Evolutionary conservation across 495 filamentous ascomycete species (phyloP).

Genomic region (Neurospora tetrasperma): DNA sequence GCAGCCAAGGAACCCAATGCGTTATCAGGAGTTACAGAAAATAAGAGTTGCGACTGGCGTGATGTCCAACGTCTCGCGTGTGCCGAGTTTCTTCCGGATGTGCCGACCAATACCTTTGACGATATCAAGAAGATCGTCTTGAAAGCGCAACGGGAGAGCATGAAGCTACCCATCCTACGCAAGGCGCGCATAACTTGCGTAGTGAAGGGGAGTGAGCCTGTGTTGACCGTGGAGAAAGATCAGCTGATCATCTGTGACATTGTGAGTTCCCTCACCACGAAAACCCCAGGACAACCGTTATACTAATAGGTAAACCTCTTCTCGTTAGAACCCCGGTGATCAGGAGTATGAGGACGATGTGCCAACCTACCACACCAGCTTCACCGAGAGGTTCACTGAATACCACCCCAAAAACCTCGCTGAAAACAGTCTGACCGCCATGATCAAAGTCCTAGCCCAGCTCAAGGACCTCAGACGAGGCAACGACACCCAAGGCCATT

Average conservation of each 20-base stretch:
- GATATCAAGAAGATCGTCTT: conserved; percentile 2
- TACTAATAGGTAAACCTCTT: neutral
- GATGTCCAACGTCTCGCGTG: conserved; percentile 2
- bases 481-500: conserved; percentile 8
- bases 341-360: too few species aligned
- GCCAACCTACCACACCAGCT: neutral
- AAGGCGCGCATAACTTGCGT: neutral
- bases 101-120: neutral
- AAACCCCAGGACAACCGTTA: neutral
- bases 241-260: conserved; percentile 8
- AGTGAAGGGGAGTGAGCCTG: neutral
- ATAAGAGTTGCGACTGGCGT: neutral
- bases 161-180: conserved; percentile 9
- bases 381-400: conserved; percentile 1
- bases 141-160: neutral
- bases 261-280: neutral
- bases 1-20: neutral
- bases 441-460: conserved; percentile 7
- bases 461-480: conserved; percentile 10
- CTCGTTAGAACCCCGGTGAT: too few species aligned
- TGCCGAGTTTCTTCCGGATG: neutral
- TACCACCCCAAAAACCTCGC: conserved; percentile 2
- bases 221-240: neutral
- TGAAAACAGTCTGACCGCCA: neutral
- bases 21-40: neutral